A percentile compares a stretch with the other conserved stretches of the same genome.
Conservation (phyloP, 2,329 filamentous ascomycete genomes). For the Amesomyces nigricolor region DNA sequence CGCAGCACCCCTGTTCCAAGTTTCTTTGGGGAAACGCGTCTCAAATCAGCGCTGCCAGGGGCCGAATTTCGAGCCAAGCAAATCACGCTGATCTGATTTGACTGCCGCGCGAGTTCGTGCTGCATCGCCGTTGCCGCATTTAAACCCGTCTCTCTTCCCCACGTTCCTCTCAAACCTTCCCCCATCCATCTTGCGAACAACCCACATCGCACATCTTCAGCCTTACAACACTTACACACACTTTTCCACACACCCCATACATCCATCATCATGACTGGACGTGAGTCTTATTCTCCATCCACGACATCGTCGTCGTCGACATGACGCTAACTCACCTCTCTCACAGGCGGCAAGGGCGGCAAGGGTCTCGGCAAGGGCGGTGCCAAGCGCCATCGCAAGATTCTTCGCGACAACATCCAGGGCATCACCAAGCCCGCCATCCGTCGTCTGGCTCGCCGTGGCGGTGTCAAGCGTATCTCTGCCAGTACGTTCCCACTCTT, state of each 20-base stretch:
- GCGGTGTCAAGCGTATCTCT: constrained; percentile 99
- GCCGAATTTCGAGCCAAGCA: constrained; percentile 12
- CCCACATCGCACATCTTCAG: constrained; percentile 20
- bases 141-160: constrained; percentile 28
- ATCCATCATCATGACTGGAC: constrained; percentile 61
- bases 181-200: constrained; percentile 7
- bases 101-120: constrained; percentile 17
- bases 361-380: constrained; percentile 98
- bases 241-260: constrained; percentile 23
- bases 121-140: constrained; percentile 23
- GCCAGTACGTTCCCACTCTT: constrained; percentile 58
- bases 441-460: constrained; percentile 96
- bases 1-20: constrained; percentile 4
- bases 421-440: constrained; percentile 99
- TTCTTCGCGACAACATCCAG: constrained; percentile 99
- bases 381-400: constrained; percentile 99
- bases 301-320: constrained; percentile 7
- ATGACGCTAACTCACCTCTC: constrained; percentile 33
- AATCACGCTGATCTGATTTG: constrained; percentile 25
- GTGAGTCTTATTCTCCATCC: constrained; percentile 36
- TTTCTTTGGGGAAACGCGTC: constrained; percentile 8
- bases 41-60: constrained; percentile 25
- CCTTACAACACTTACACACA: constrained; percentile 28
- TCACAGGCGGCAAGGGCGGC: constrained; percentile 83
- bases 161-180: constrained; percentile 22